Percentiles rank a stretch among this genome's conserved stretches.
phyloP scores from a whole-genome alignment of 768 basidiomycete species.

The Dacryopinax primogenitus region DNA sequence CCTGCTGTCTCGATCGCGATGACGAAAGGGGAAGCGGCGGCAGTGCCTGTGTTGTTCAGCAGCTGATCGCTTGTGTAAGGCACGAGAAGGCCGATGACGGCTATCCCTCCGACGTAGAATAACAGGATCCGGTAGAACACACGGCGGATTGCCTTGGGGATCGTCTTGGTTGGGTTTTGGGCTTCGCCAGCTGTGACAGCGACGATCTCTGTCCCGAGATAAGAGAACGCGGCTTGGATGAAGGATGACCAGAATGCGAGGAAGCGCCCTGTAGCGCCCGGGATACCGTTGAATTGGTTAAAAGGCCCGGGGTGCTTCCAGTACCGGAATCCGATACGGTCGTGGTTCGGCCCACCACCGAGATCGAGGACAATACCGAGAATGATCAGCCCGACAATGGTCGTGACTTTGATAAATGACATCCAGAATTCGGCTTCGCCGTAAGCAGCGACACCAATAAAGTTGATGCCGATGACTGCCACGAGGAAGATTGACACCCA shows the following conservation, averaged over 20 bases:
- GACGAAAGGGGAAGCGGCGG: conserved; percentile 29
- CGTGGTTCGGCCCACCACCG: conserved; percentile 28
- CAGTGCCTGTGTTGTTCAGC: conserved; percentile 19
- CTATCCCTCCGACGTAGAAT: conserved; percentile 19
- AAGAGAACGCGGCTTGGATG: conserved; percentile 49
- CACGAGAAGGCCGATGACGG: conserved; percentile 29
- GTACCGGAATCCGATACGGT: conserved; percentile 27
- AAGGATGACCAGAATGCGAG: conserved; percentile 51
- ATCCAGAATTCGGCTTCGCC: conserved; percentile 17
- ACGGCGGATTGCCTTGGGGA: conserved; percentile 33
- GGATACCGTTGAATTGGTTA: conserved; percentile 36
- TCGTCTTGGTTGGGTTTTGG: conserved; percentile 31
- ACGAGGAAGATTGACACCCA: conserved; percentile 26
- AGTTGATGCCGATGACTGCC: conserved; percentile 26
- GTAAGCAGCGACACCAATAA: conserved; percentile 21
- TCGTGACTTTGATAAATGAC: conserved; percentile 14
- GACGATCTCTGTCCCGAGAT: conserved; percentile 40
- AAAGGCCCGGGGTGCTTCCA: conserved; percentile 46
- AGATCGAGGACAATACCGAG: conserved; percentile 27
- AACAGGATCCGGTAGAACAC: conserved; percentile 23
- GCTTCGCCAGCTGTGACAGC: conserved; percentile 34
- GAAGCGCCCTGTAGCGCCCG: conserved; percentile 44
- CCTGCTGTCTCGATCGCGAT: conserved; percentile 30
- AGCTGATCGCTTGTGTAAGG: conserved; percentile 24
- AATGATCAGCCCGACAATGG: conserved; percentile 52